Evolutionary conservation across 257 asterid species (phyloP).

Genomic region (Fraxinus cuspidata): DNA sequence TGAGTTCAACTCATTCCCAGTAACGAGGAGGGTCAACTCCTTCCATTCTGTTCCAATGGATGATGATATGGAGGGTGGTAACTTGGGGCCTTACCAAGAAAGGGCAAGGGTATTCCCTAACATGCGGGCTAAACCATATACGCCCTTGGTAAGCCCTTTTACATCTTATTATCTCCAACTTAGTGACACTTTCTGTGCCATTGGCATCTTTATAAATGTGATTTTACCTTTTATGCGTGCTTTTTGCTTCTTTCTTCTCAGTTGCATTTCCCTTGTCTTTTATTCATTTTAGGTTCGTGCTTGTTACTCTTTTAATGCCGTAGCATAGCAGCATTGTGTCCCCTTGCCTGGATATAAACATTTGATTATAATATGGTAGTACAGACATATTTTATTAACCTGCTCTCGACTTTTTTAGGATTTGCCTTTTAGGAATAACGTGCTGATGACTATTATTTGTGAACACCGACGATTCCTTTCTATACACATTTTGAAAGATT

Average conservation of each 20-base stretch:
- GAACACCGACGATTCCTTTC: not conserved
- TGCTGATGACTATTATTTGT: not conserved
- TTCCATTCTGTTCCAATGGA: constrained; percentile 86
- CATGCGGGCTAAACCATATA: constrained; percentile 83
- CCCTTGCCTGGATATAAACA: not conserved
- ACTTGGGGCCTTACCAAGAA: constrained; percentile 72
- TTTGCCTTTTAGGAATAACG: not conserved
- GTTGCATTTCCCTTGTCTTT: constrained; percentile 22
- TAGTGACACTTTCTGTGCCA: not conserved
- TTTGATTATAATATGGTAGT: not conserved
- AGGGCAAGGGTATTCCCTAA: constrained; percentile 79
- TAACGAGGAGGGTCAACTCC: constrained; percentile 76
- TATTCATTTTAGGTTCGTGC: not conserved
- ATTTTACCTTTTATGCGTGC: not conserved
- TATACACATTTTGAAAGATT: not conserved
- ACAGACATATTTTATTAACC: not conserved
- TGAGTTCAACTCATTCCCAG: constrained; percentile 60
- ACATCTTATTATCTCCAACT: not conserved
- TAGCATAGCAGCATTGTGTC: not conserved
- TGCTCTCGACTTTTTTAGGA: not conserved
- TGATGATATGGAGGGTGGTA: constrained; percentile 82
- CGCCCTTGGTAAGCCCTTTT: constrained; percentile 69
- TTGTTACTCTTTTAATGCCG: not conserved
- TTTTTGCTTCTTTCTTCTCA: not conserved
- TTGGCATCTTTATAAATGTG: not conserved